phyloP scores from a whole-genome alignment of 192 early-diverging fungal species.

The Coemansia sp. region DNA sequence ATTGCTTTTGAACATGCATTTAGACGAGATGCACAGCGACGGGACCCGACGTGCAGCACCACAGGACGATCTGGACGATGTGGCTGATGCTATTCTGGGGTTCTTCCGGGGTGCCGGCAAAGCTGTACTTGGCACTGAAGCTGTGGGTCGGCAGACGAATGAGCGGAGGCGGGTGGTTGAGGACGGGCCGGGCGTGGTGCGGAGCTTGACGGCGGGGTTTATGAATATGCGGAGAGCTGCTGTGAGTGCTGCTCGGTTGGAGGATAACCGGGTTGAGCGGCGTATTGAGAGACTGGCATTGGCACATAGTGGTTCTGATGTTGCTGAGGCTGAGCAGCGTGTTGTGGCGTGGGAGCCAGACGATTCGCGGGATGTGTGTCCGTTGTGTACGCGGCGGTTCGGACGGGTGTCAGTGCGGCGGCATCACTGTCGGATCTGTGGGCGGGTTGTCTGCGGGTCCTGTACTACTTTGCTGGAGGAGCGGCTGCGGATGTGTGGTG shows the following conservation, averaged over 20 bases:
- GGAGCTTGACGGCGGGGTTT: constrained; percentile 61
- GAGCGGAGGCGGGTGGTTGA: constrained; percentile 55
- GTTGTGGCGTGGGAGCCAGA: constrained; percentile 53
- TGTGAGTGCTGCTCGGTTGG: constrained; percentile 65
- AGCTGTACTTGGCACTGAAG: constrained; percentile 26
- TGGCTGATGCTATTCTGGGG: constrained; percentile 40
- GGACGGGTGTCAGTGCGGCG: constrained; percentile 64
- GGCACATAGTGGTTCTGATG: constrained; percentile 11
- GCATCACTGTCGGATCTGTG: constrained; percentile 77
- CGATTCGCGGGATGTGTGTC: constrained; percentile 15
- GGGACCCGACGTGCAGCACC: neutral
- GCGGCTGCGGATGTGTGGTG: constrained; percentile 59
- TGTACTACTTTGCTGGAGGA: constrained; percentile 49
- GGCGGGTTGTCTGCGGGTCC: constrained; percentile 63
- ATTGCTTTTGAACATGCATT: constrained; percentile 49
- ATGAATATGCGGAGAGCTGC: constrained; percentile 57
- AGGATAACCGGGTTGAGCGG: constrained; percentile 74
- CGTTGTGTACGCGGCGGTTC: constrained; percentile 42
- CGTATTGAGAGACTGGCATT: constrained; percentile 69
- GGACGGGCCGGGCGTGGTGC: constrained; percentile 55
- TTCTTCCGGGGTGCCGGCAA: constrained; percentile 48
- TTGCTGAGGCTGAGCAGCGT: constrained; percentile 45
- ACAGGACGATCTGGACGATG: constrained; percentile 46
- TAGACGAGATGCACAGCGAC: constrained; percentile 47
- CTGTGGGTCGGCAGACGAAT: constrained; percentile 37